Base-by-base conservation (phyloP, 495 filamentous ascomycete species). In the Tricharina praecox region DNA sequence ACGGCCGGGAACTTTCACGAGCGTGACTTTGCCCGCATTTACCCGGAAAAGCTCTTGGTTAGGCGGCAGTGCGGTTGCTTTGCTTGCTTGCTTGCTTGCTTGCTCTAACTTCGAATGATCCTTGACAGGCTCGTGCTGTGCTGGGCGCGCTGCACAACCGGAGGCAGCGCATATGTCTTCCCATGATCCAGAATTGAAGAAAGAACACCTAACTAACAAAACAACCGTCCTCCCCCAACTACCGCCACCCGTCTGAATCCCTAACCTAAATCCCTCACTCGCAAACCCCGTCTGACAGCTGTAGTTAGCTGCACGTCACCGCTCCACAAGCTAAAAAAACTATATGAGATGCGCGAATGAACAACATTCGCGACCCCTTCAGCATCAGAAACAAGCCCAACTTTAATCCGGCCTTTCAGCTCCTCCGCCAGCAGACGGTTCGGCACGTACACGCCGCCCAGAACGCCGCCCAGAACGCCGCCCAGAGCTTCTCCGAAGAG, bases 311-410 rank as follows among this genome's bases (percentile, higher is more conserved):
- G n/a, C n/a, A n/a, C n/a, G n/a, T n/a, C n/a, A n/a, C n/a, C n/a
- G n/a, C n/a, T n/a, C n/a, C n/a, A n/a, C n/a, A n/a, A n/a, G n/a
- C n/a, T n/a, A n/a, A n/a, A n/a, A n/a, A n/a, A n/a, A n/a, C 28
- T 13, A 9, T 37, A 13, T 43, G 40, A 43, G 43, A 50, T 44
- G 55, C 49, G 49, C 61, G 62, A 56, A 73, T 74, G 70, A 73
- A 70, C 62, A 61, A 25, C 23, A 46, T 67, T 55, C 66, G 67
- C 48, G 68, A 72, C 52, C 69, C 68, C 32, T 73, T 73, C 59
- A 64, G 68, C 52, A 60, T 70, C 52, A 65, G 66, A 56, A 62
- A 64, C 57, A 64, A 66, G 45, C 60, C 66, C 16, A 40, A 40
- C 37, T 40, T 40, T 19, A 40, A 40, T 20, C 45, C 45, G 21